phyloP scores from a whole-genome alignment of 1,284 basidiomycete genomes.

The Trichosporon faecale region DNA sequence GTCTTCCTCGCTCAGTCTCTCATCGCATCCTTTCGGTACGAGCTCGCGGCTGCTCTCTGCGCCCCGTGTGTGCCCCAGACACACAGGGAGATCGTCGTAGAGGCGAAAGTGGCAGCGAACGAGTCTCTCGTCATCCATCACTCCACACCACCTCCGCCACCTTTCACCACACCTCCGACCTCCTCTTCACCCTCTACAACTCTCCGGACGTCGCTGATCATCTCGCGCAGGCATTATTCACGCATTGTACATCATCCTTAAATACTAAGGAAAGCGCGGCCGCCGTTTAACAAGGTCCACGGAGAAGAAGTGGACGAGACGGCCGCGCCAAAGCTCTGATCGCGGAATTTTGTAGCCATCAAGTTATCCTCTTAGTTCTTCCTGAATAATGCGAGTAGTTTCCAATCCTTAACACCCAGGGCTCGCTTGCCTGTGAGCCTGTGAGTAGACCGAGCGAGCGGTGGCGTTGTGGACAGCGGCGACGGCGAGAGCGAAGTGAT shows the following conservation, averaged over 20 bases:
- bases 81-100: neutral
- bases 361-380: neutral
- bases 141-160: neutral
- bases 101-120: neutral
- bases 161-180: neutral
- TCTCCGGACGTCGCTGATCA: neutral
- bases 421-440: neutral
- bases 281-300: neutral
- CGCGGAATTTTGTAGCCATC: slow-evolving; percentile 4
- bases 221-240: slow-evolving; percentile 34
- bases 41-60: no score
- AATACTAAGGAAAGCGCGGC: slow-evolving; percentile 18
- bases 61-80: neutral
- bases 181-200: neutral
- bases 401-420: neutral
- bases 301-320: neutral
- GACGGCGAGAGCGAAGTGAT: neutral
- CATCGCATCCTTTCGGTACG: neutral
- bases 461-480: no score
- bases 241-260: slow-evolving; percentile 47
- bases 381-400: slow-evolving; percentile 4
- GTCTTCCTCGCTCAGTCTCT: neutral
- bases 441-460: neutral
- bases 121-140: neutral
- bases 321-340: neutral